Conservation (phyloP, 306 rosid species). For the Acacia acuminata region DNA sequence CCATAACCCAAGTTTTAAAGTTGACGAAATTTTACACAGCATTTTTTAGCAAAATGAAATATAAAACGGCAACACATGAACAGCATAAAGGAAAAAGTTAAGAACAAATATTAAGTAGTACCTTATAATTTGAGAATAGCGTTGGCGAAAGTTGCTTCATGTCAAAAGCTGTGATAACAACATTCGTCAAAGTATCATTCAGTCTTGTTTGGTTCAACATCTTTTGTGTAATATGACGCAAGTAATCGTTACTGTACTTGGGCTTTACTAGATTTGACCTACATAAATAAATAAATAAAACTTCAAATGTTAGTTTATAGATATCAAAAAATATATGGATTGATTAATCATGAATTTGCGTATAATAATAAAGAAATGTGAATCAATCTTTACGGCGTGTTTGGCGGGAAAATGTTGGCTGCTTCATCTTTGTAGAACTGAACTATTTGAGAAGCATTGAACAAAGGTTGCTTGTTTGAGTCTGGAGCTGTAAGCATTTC, state of each 20-base stretch:
- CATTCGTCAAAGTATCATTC: slow-evolving; percentile 1
- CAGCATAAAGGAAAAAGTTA: too few species aligned
- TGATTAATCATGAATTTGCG: background rate
- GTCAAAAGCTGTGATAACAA: background rate
- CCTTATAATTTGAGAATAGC: background rate
- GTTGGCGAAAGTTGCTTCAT: background rate
- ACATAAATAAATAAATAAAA: background rate
- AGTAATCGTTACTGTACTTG: background rate
- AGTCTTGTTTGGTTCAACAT: background rate
- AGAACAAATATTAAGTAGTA: background rate
- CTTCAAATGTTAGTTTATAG: background rate
- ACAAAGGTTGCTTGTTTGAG: background rate
- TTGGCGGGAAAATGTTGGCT: background rate
- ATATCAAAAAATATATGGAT: background rate
- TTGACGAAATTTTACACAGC: background rate
- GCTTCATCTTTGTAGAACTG: background rate
- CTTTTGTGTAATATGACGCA: background rate
- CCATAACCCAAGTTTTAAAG: too few species aligned
- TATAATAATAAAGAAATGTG: background rate
- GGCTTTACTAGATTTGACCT: background rate
- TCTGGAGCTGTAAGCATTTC: slow-evolving; percentile 7
- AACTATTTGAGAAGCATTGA: background rate
- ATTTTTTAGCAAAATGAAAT: too few species aligned
- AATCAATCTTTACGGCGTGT: background rate
- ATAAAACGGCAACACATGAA: background rate